These are phyloP conservation scores for Hebeloma cylindrosporum DNA, from an alignment of 768 basidiomycete species.

Conservation along the genomic window DNA sequence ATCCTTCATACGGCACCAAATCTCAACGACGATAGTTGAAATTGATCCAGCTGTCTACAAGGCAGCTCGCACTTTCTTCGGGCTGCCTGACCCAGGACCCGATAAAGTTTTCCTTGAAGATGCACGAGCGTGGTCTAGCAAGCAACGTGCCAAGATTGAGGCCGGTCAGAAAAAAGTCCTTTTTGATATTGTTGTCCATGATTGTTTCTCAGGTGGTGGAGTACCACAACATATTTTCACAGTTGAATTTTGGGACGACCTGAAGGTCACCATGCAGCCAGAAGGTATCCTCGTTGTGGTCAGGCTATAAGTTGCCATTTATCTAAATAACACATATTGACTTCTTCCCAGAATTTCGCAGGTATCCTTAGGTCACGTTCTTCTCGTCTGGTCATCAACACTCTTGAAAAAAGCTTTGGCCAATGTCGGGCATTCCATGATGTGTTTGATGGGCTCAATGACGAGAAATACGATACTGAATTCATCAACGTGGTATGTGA, in stretches of 20 bases:
- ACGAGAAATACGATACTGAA: constrained; percentile 48
- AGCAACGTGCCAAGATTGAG: constrained; percentile 31
- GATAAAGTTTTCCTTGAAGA: constrained; percentile 73
- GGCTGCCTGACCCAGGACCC: constrained; percentile 62
- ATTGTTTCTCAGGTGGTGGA: constrained; percentile 93
- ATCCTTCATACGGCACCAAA: constrained; percentile 65
- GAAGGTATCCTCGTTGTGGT: constrained; percentile 84
- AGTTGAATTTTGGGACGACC: constrained; percentile 74
- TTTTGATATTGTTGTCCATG: constrained; percentile 82
- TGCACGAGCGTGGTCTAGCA: constrained; percentile 68
- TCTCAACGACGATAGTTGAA: constrained; percentile 84
- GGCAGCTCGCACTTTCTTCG: constrained; percentile 79
- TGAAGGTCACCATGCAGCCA: constrained; percentile 60
- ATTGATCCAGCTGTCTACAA: constrained; percentile 90
- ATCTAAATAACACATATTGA: neutral
- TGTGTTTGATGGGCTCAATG: constrained; percentile 40
- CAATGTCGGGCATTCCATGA: constrained; percentile 88
- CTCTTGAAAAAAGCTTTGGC: constrained; percentile 68
- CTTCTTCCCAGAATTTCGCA: constrained; percentile 70
- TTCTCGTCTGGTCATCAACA: constrained; percentile 65
- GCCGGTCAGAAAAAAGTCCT: constrained; percentile 30
- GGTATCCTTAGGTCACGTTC: constrained; percentile 66
- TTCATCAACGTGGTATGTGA: constrained; percentile 73
- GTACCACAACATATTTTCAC: constrained; percentile 87
- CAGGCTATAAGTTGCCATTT: constrained; percentile 4